phyloP scores from a whole-genome alignment of 768 basidiomycete species.

The Chlorophyllum brunneum region DNA sequence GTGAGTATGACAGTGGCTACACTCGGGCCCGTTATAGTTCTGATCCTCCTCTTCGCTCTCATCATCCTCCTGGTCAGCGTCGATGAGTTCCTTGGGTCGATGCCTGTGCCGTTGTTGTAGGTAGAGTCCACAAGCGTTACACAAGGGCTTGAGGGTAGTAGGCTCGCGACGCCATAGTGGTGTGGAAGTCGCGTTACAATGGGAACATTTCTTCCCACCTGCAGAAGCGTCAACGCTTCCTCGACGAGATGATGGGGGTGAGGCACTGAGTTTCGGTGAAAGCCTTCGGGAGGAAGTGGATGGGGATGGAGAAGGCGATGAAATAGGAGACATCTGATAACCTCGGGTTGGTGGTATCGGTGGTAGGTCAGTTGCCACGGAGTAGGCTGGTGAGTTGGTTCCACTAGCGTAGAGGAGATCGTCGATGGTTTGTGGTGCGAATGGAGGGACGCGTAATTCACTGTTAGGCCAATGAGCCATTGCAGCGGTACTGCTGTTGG shows the following conservation, averaged over 20 bases:
- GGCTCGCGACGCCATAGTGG: constrained; percentile 49
- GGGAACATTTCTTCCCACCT: constrained; percentile 38
- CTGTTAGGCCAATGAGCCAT: constrained; percentile 3
- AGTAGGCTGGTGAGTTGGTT: constrained; percentile 6
- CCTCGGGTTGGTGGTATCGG: constrained; percentile 7
- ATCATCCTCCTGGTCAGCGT: constrained; percentile 41
- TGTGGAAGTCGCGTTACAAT: constrained; percentile 43
- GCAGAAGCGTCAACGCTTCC: constrained; percentile 27
- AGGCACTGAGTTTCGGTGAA: constrained; percentile 17
- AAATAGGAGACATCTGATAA: constrained; percentile 29
- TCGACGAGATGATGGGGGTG: constrained; percentile 23
- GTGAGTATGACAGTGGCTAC: constrained; percentile 46
- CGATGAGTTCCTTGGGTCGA: constrained; percentile 46
- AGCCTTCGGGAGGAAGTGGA: constrained; percentile 17
- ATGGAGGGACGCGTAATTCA: constrained; percentile 7
- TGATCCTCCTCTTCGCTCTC: constrained; percentile 34
- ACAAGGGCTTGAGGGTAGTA: constrained; percentile 38
- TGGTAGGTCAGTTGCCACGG: constrained; percentile 6
- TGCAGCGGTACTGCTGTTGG: not conserved
- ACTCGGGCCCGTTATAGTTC: constrained; percentile 41
- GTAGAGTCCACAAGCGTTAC: constrained; percentile 47
- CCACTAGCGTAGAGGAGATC: constrained; percentile 3
- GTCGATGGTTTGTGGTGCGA: constrained; percentile 3
- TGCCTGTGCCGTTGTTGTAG: constrained; percentile 43
- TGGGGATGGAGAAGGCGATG: constrained; percentile 31